A percentile compares a stretch with the other conserved stretches of the same genome.
Evolutionary conservation across 179 eudicot species (phyloP).

Genomic region (Beta lomatogona): DNA sequence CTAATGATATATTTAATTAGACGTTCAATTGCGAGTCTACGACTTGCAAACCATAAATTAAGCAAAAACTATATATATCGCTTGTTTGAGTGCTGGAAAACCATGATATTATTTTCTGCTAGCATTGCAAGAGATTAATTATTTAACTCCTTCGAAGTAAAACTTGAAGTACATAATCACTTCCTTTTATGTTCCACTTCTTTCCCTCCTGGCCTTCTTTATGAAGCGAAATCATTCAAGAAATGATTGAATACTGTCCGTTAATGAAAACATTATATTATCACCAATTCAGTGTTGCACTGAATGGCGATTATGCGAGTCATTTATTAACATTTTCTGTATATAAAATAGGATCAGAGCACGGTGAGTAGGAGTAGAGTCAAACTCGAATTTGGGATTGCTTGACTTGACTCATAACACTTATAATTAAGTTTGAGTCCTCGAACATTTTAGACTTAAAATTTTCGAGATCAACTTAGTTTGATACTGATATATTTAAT

Average conservation of each 20-base stretch:
- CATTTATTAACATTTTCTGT: too few species aligned
- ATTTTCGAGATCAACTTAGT: too few species aligned
- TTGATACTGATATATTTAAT: too few species aligned
- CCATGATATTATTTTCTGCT: neutral
- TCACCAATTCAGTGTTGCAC: neutral
- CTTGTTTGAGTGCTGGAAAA: neutral
- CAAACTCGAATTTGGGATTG: too few species aligned
- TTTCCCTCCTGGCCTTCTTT: neutral
- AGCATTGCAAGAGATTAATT: neutral
- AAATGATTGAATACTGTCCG: too few species aligned
- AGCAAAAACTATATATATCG: neutral
- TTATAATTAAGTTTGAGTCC: too few species aligned
- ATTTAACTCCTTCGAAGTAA: neutral
- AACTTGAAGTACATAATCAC: neutral
- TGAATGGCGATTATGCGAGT: too few species aligned
- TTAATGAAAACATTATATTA: too few species aligned
- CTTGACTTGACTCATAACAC: too few species aligned
- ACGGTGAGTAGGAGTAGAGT: too few species aligned
- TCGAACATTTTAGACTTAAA: too few species aligned
- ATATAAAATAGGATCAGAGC: too few species aligned
- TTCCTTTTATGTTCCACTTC: neutral
- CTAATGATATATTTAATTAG: neutral
- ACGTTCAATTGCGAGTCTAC: neutral
- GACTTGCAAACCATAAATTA: neutral
- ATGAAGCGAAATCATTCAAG: neutral